These are phyloP conservation scores for Corynespora cassiicola DNA, from an alignment of 2,329 filamentous ascomycete genomes.

Conservation along the genomic window DNA sequence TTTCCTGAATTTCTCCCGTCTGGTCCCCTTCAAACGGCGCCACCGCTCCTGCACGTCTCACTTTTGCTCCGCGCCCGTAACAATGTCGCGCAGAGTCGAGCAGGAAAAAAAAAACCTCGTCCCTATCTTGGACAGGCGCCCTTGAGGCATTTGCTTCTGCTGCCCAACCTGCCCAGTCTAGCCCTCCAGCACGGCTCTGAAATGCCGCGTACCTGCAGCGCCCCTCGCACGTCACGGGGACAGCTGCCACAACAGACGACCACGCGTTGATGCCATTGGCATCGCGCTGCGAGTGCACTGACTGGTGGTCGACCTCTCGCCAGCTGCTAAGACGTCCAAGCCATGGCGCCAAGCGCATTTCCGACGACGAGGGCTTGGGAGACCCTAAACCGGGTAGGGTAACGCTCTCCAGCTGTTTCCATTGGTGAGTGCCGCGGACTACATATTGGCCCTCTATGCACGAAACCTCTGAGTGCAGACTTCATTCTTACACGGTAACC, in stretches of 20 bases:
- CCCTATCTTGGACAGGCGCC: not conserved
- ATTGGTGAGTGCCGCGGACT: slow-evolving; percentile 9
- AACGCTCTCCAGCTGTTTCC: not conserved
- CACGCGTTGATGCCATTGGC: too few relatives aligned
- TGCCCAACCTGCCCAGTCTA: slow-evolving; percentile 8
- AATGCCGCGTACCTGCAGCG: slow-evolving; percentile 8
- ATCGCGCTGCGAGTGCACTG: not conserved
- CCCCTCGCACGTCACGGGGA: slow-evolving; percentile 7
- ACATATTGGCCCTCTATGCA: not conserved
- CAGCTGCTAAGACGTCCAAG: slow-evolving; percentile 24
- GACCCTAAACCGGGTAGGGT: slow-evolving; percentile 9
- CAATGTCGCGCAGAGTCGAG: too few relatives aligned
- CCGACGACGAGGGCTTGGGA: slow-evolving; percentile 32
- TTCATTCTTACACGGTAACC: not conserved
- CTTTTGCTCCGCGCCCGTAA: slow-evolving; percentile 13
- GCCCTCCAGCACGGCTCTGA: not conserved
- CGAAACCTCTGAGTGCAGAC: not conserved
- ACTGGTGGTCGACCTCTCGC: slow-evolving; percentile 1
- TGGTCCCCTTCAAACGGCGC: too few relatives aligned
- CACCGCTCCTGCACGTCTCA: too few relatives aligned
- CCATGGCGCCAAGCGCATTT: slow-evolving; percentile 42
- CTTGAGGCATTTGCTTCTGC: slow-evolving; percentile 14
- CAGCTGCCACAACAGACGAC: slow-evolving; percentile 5
- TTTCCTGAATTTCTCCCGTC: too few relatives aligned
- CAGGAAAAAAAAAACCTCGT: too few relatives aligned